These are phyloP conservation scores for Rhododendron henanense DNA, from an alignment of 148 eudicot genomes.

Conservation along the genomic window DNA sequence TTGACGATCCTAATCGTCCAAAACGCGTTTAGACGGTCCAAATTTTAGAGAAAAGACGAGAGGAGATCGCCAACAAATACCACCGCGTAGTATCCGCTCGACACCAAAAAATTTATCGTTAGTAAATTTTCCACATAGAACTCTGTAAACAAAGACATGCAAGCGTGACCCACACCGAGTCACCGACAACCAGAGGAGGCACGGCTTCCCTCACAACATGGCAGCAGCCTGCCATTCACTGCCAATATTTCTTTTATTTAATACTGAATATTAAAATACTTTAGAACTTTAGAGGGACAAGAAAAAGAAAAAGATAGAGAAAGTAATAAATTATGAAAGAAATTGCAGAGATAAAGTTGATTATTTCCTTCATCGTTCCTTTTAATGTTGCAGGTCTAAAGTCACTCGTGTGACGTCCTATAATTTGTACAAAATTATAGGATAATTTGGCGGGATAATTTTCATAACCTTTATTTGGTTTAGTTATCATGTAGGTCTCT, in stretches of 20 bases:
- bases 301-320: neutral
- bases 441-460: neutral
- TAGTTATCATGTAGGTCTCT: neutral
- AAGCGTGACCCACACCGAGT: neutral
- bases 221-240: slow-evolving; percentile 14
- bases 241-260: neutral
- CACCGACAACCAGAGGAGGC: neutral
- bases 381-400: neutral
- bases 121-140: neutral
- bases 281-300: too few species aligned
- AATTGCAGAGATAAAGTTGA: neutral
- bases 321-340: neutral
- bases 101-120: too few species aligned
- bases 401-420: neutral
- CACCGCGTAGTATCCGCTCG: too few species aligned
- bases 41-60: too few species aligned
- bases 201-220: slow-evolving; percentile 12
- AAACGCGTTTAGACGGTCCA: too few species aligned
- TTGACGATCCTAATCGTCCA: too few species aligned
- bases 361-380: neutral
- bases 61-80: too few species aligned
- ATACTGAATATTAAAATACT: too few species aligned
- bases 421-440: neutral
- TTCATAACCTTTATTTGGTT: neutral
- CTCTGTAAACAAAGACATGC: neutral